These are phyloP conservation scores for Phytophthora megakarya DNA, from an alignment of 352 stramenopile genomes.

Conservation along the genomic window DNA sequence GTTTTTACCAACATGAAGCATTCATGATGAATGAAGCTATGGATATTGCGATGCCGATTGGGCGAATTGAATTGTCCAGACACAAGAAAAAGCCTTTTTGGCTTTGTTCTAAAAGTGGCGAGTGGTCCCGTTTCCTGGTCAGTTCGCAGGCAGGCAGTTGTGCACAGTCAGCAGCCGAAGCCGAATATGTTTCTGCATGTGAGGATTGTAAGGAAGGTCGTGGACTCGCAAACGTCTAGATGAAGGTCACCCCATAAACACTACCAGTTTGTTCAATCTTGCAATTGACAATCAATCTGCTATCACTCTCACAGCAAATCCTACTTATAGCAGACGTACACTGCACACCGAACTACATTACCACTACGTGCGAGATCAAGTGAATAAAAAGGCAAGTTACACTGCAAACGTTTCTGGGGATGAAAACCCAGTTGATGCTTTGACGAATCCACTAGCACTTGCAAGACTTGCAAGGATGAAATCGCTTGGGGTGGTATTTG, in stretches of 20 bases:
- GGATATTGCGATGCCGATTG: not conserved
- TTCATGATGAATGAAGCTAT: not conserved
- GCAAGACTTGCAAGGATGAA: not conserved
- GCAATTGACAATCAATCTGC: constrained; percentile 2
- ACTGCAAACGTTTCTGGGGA: not conserved
- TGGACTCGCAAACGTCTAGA: not conserved
- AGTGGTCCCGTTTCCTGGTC: not conserved
- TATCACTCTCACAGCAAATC: not conserved
- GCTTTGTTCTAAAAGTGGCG: not conserved
- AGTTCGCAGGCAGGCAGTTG: not conserved
- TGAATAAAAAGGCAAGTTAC: not conserved
- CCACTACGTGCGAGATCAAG: constrained; percentile 9
- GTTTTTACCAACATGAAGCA: not conserved
- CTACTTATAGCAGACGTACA: constrained; percentile 10
- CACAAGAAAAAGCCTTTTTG: not conserved
- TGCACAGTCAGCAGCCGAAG: constrained; percentile 3
- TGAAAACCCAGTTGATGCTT: not conserved
- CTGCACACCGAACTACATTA: constrained; percentile 2
- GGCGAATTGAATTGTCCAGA: not conserved
- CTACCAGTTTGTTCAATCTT: not conserved
- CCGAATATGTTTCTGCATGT: constrained; percentile 2
- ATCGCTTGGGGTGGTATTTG: no score
- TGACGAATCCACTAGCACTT: not conserved
- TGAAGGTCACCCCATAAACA: no score
- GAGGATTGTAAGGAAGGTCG: not conserved